Percentiles rank a stretch among this genome's conserved stretches.
Evolutionary conservation across 805 yeast genomes (phyloP).

Genomic region (Trichomonascus vanleenenianus): DNA sequence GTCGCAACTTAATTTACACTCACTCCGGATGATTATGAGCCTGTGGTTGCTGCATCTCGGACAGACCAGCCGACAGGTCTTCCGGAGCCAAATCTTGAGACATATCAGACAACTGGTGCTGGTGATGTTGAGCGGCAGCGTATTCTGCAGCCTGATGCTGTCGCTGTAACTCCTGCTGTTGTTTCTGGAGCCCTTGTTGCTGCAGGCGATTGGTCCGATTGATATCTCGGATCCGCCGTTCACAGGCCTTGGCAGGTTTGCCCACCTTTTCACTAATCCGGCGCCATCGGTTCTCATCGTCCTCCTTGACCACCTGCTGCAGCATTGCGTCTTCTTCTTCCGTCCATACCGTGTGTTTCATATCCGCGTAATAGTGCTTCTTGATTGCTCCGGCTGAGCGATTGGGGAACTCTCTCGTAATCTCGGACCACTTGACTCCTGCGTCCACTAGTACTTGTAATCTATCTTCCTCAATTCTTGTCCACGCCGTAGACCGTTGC

Average conservation of each 20-base stretch:
- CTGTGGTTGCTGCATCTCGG: too few species aligned
- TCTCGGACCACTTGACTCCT: slow-evolving; percentile 23
- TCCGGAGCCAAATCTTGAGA: too few species aligned
- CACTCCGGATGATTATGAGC: too few species aligned
- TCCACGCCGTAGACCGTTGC: slow-evolving; percentile 15
- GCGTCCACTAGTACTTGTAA: slow-evolving; percentile 19
- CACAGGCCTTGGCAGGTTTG: slow-evolving; percentile 22
- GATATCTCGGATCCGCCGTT: slow-evolving; percentile 19
- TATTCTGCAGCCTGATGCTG: too few species aligned
- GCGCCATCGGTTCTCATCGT: slow-evolving; percentile 22
- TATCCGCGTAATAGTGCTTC: slow-evolving; percentile 27
- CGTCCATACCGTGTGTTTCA: slow-evolving; percentile 23
- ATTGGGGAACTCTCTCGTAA: slow-evolving; percentile 22
- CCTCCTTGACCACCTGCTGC: slow-evolving; percentile 17
- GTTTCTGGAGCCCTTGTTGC: neutral
- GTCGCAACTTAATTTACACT: too few species aligned
- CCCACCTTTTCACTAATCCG: slow-evolving; percentile 21
- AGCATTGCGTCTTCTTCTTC: slow-evolving; percentile 21
- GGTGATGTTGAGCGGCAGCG: too few species aligned
- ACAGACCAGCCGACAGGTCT: too few species aligned
- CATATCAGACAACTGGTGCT: too few species aligned
- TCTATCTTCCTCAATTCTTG: slow-evolving; percentile 14
- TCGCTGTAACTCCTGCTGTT: neutral
- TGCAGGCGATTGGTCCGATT: slow-evolving; percentile 1
- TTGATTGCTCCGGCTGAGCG: slow-evolving; percentile 26